Evolutionary conservation across 176 grass and related monocot genomes (phyloP).

Genomic region (Oryza australiensis): DNA sequence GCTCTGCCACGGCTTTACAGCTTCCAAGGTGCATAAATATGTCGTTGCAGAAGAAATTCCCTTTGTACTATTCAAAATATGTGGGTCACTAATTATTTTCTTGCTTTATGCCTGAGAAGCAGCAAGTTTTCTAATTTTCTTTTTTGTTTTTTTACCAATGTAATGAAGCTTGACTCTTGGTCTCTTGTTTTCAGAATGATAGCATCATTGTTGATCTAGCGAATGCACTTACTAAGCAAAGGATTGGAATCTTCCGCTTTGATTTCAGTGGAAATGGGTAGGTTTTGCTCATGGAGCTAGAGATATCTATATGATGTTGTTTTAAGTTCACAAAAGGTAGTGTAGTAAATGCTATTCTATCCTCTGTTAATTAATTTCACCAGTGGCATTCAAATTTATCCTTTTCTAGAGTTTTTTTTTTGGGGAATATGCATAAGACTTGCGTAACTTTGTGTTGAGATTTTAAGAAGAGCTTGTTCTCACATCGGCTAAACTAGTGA

Average conservation of each 20-base stretch:
- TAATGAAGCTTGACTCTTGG: not conserved
- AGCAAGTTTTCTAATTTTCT: not conserved
- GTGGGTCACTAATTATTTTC: not conserved
- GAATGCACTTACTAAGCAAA: conserved; percentile 54
- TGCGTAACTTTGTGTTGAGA: too few relatives aligned
- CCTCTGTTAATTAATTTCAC: not conserved
- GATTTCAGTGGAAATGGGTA: conserved; percentile 99
- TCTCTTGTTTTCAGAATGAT: conserved; percentile 55
- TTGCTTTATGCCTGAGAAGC: not conserved
- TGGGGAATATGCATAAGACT: too few relatives aligned
- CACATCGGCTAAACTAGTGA: too few relatives aligned
- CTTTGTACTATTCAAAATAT: not conserved
- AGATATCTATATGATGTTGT: not conserved
- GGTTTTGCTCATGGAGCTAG: conserved; percentile 25
- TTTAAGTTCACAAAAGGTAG: not conserved
- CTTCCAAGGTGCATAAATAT: conserved; percentile 57
- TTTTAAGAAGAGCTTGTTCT: too few relatives aligned
- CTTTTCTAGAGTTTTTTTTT: not conserved
- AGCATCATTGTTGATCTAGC: conserved; percentile 61
- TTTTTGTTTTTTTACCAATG: too few relatives aligned
- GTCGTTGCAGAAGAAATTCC: not conserved
- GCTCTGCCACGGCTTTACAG: conserved; percentile 77
- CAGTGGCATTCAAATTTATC: not conserved
- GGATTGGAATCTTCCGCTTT: conserved; percentile 70
- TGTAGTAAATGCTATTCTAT: conserved; percentile 10